Evolutionary conservation across 164 flowering plant genomes (phyloP), one percentile per base, ranked within the genome.

Genomic region (Cinnamomum micranthum): DNA sequence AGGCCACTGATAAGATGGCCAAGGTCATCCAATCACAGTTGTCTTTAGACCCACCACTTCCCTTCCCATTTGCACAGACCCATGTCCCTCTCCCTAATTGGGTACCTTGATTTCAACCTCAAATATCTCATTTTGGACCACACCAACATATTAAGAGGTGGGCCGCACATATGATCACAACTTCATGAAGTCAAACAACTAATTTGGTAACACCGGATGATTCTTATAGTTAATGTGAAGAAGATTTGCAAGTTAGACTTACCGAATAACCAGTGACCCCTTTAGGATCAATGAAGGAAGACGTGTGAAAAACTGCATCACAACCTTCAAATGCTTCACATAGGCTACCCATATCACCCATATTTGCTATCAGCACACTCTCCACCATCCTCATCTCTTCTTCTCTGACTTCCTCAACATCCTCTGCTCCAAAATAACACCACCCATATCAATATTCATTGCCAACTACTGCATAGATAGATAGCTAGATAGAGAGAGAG

Each of bases 221-320:
- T 55, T 55, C 15, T 14, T 55, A 55, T 5, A 3, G 15, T 1
- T 55, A 14, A 55, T 55, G 59, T 55, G 7, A 55, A 55, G n/a
- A 3, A 55, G 60, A 17, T 0, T 55, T 15, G n/a, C 20, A 55
- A 55, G n/a, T 17, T 25, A n/a, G 41, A 77, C 81, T 77, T 63
- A 85, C 87, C 75, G 87, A 75, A 74, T 85, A 85, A n/a, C 87
- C 87, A n/a, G 86, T 70, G 41, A 81, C 47, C 22, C 87, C 87
- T 28, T 64, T 78, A 9, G 83, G 86, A 72, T 85, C 87, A 52
- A 85, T 81, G 73, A 83, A 85, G 69, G 86, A 80, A 22, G 85
- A 85, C 31, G 86, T 85, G 65, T 85, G 86, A 58, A 85, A 85
- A 65, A 85, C 80, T 0, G 81, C 85, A 77, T 78, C 78, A 71